Conservation (phyloP, 345 rosid species). For the Noccaea caerulescens region DNA sequence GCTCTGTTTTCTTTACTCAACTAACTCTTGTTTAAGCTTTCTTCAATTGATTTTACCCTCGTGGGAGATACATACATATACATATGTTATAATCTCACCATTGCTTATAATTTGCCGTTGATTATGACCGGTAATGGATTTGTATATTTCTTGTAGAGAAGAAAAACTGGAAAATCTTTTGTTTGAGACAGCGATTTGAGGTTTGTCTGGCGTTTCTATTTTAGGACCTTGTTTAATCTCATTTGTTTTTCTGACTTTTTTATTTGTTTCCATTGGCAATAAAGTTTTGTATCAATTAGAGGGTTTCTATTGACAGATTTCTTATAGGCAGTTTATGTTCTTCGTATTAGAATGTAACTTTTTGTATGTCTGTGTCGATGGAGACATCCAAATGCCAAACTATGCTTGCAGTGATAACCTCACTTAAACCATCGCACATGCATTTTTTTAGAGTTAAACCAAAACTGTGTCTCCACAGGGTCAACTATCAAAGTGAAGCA, state of each 20-base stretch:
- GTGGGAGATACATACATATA: constrained; percentile 35
- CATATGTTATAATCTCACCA: constrained; percentile 26
- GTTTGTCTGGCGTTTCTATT: constrained; percentile 31
- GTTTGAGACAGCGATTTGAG: constrained; percentile 26
- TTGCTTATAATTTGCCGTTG: constrained; percentile 35
- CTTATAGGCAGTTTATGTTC: background rate
- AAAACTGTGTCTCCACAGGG: too few species aligned
- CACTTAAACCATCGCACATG: background rate
- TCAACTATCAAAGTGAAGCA: too few species aligned
- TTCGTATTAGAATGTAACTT: background rate
- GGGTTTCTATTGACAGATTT: background rate
- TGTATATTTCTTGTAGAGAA: constrained; percentile 47
- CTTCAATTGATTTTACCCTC: constrained; percentile 33
- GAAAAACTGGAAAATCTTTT: constrained; percentile 40
- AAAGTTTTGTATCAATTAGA: background rate
- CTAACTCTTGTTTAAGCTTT: constrained; percentile 41
- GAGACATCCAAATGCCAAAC: background rate
- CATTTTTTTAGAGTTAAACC: too few species aligned
- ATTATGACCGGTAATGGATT: constrained; percentile 34
- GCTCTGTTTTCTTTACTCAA: constrained; percentile 27
- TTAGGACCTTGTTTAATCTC: constrained; percentile 8
- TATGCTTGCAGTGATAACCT: background rate
- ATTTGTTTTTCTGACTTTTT: constrained; percentile 19
- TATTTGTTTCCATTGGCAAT: constrained; percentile 26
- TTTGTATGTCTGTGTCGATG: background rate